A percentile compares a stretch with the other conserved stretches of the same genome.
Evolutionary conservation across 2,329 filamentous ascomycete species (phyloP).

Genomic region (Colletotrichum sp.): DNA sequence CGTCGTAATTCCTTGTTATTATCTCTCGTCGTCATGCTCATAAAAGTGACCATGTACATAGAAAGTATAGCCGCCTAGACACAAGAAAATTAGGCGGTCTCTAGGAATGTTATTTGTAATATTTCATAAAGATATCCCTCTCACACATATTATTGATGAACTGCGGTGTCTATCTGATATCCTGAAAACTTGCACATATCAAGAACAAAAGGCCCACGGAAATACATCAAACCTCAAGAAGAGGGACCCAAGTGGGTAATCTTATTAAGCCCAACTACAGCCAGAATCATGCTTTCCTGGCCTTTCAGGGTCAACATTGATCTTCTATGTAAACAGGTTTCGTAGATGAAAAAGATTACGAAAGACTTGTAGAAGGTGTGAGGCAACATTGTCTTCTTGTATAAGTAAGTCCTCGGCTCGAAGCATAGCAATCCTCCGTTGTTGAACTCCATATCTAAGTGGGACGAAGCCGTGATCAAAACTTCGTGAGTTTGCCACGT

Average conservation of each 20-base stretch:
- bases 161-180: neutral
- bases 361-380: neutral
- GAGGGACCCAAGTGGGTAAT: neutral
- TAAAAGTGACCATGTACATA: too few relatives aligned
- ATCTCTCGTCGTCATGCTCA: too few relatives aligned
- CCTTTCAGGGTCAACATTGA: neutral
- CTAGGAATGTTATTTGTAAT: neutral
- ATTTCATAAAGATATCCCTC: neutral
- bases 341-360: neutral
- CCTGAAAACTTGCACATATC: neutral
- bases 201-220: neutral
- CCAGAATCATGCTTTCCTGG: neutral
- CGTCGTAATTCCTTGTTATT: too few relatives aligned
- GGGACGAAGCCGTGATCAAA: neutral
- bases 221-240: neutral
- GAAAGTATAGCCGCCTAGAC: too few relatives aligned
- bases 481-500: neutral
- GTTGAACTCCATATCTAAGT: neutral
- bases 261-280: rapidly evolving
- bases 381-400: neutral
- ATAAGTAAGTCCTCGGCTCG: neutral
- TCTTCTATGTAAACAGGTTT: neutral
- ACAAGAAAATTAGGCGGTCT: too few relatives aligned
- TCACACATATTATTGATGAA: neutral
- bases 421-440: neutral